Base-by-base conservation (phyloP, 345 rosid genomes). In the Durio zibethinus region DNA sequence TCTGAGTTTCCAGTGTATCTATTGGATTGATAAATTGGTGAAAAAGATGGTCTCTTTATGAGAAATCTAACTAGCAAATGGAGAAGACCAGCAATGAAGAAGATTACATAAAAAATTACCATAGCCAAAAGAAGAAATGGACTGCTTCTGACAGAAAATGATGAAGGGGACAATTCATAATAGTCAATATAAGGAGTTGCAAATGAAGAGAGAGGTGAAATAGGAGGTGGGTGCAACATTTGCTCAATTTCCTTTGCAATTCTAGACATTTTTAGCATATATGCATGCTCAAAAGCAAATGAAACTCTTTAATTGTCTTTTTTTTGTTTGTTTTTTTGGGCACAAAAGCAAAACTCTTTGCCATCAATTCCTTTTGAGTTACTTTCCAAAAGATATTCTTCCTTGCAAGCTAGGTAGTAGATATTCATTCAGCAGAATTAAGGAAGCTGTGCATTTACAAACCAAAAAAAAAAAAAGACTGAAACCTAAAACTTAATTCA, bases 1-100 rank as follows among this genome's bases (percentile, higher is more conserved):
- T 77, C 81, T 40, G 92, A 76, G 79, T 74, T 77, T 70, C 87
- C 87, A 64, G 78, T 81, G 84, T 54, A 81, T 72, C 89, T 77
- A 23, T 84, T 84, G 76, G 89, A 85, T 38, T 82, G 86, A 66
- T 68, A 85, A 70, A 85, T 65, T 56, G 86, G 80, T 54, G 86
- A 82, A 43, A 88, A 84, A 45, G 85, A 79, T 31, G 87, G 25
- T 23, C 90, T 81, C 79, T 83, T 86, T 64, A 36, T 56, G 75
- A 89, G 78, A 79, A 77, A 86, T 80, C 93, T 89, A 62, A 86
- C 63, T 20, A 92, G 88, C 77, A 92, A 80, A 73, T 90, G 94
- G 76, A 92, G 83, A 47, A 90, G 80, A 74, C 91, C 90, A 33
- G 83, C 86, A 33, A 90, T 31, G 76, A 90, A 86, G 83, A 90